Conservation (phyloP, 2,329 filamentous ascomycete genomes). For the Aspergillus pseudonomiae region DNA sequence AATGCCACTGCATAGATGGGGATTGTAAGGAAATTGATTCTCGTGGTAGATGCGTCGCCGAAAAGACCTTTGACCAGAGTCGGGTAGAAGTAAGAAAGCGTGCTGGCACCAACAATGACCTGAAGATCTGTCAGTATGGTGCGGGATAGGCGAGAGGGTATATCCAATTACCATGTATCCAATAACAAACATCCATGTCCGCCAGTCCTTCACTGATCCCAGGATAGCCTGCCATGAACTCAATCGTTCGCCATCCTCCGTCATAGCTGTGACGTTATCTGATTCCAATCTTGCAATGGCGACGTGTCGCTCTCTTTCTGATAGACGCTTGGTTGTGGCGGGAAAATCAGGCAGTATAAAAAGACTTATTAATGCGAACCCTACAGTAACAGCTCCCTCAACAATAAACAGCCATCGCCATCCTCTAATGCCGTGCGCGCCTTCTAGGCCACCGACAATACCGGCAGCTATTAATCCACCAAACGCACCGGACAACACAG, state of each 20-base stretch:
- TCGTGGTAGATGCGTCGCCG: conserved; percentile 29
- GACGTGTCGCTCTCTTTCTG: conserved; percentile 27
- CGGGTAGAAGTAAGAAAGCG: conserved; percentile 36
- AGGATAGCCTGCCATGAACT: conserved; percentile 24
- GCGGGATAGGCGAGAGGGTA: too few relatives aligned
- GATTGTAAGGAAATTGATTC: conserved; percentile 35
- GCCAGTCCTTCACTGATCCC: conserved; percentile 30
- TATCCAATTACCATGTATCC: conserved; percentile 41
- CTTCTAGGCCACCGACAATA: conserved; percentile 52
- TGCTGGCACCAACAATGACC: conserved; percentile 43
- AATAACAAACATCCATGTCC: conserved; percentile 45
- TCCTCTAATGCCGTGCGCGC: conserved; percentile 48
- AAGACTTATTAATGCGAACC: conserved; percentile 45
- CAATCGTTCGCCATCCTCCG: conserved; percentile 17
- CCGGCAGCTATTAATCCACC: conserved; percentile 55
- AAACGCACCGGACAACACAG: conserved; percentile 59
- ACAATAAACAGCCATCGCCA: conserved; percentile 59
- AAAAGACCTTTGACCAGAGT: conserved; percentile 30
- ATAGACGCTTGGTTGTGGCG: conserved; percentile 48
- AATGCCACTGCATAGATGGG: conserved; percentile 60
- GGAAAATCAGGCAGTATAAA: conserved; percentile 57
- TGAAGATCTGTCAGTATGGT: neutral
- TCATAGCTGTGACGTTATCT: conserved; percentile 22
- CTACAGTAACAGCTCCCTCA: conserved; percentile 49
- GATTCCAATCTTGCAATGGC: conserved; percentile 27